Percentiles rank a stretch among this genome's conserved stretches.
These are phyloP conservation scores for Mucor irregularis DNA, from an alignment of 371 early-diverging fungal genomes.

Conservation along the genomic window DNA sequence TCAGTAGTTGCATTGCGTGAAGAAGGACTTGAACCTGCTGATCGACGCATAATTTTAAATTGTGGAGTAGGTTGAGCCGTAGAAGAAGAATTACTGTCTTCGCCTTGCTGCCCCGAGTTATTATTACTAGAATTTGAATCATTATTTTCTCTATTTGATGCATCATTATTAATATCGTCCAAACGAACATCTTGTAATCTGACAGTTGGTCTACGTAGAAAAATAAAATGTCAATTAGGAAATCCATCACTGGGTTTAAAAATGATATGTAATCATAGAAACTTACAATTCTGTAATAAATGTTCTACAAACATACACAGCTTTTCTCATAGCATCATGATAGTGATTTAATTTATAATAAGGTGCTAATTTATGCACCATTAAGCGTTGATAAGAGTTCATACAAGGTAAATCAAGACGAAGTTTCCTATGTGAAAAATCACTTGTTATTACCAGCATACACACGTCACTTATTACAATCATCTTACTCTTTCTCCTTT, in stretches of 20 bases:
- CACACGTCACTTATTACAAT: too few species aligned
- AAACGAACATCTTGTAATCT: constrained; percentile 52
- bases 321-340: constrained; percentile 58
- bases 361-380: constrained; percentile 74
- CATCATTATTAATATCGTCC: constrained; percentile 27
- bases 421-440: constrained; percentile 41
- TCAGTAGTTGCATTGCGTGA: constrained; percentile 8
- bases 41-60: constrained; percentile 56
- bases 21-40: constrained; percentile 20
- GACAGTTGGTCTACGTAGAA: constrained; percentile 40
- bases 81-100: not conserved
- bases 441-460: not conserved
- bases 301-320: constrained; percentile 65
- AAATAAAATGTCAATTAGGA: not conserved
- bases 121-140: not conserved
- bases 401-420: constrained; percentile 69
- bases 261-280: not conserved
- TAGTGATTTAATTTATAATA: constrained; percentile 71
- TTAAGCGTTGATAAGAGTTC: constrained; percentile 79
- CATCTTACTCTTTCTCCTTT: constrained; percentile 55
- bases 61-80: constrained; percentile 23
- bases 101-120: not conserved
- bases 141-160: constrained; percentile 12
- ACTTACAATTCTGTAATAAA: constrained; percentile 64
- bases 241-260: not conserved